These are phyloP conservation scores for Tephrocybe sp. DNA, from an alignment of 768 basidiomycete species.

Conservation along the genomic window DNA sequence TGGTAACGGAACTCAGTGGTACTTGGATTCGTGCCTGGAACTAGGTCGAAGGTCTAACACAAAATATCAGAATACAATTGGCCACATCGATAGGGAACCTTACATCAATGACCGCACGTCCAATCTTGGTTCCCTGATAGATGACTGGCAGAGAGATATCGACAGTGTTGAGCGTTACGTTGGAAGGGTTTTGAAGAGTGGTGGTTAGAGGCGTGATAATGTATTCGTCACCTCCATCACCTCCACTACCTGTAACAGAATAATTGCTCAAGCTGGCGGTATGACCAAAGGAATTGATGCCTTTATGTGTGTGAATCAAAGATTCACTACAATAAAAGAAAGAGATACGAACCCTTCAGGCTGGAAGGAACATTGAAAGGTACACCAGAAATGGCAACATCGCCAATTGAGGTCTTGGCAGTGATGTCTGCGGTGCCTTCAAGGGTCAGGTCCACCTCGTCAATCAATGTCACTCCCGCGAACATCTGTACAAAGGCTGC, in stretches of 20 bases:
- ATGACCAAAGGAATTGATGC: slow-evolving; percentile 58
- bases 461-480: slow-evolving; percentile 51
- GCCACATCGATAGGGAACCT: slow-evolving; percentile 14
- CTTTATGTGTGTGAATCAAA: slow-evolving; percentile 24
- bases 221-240: slow-evolving; percentile 55
- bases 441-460: slow-evolving; percentile 42
- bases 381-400: slow-evolving; percentile 64
- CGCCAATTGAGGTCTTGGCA: slow-evolving; percentile 60
- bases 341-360: slow-evolving; percentile 42
- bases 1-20: slow-evolving; percentile 65
- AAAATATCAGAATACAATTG: background rate
- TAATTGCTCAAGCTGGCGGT: slow-evolving; percentile 53
- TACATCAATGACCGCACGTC: slow-evolving; percentile 58
- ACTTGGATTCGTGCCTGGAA: slow-evolving; percentile 53
- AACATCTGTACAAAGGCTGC: slow-evolving; percentile 56
- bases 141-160: slow-evolving; percentile 56
- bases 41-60: slow-evolving; percentile 48
- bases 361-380: slow-evolving; percentile 57
- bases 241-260: slow-evolving; percentile 62
- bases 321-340: background rate
- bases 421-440: slow-evolving; percentile 57
- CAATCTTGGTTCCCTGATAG: slow-evolving; percentile 54
- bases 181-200: slow-evolving; percentile 63
- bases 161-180: slow-evolving; percentile 58
- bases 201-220: slow-evolving; percentile 57